These are phyloP conservation scores for Lentinula sp. DNA, from an alignment of 768 basidiomycete species.

Conservation along the genomic window DNA sequence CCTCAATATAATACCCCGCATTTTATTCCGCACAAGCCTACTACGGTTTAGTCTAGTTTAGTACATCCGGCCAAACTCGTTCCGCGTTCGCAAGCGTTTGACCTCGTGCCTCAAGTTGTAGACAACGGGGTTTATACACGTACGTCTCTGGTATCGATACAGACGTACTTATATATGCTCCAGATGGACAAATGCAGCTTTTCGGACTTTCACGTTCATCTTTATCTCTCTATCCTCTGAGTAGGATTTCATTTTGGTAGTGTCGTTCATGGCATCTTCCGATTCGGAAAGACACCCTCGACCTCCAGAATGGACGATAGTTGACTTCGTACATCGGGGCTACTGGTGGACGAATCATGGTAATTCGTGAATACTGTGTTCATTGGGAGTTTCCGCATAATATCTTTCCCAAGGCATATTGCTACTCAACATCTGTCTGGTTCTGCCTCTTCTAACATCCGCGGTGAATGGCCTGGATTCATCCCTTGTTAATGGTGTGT, in stretches of 20 bases:
- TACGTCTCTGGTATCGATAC: neutral
- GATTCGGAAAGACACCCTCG: constrained; percentile 11
- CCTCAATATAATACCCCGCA: neutral
- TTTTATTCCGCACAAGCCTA: neutral
- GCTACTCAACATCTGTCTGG: constrained; percentile 48
- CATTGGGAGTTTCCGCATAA: neutral
- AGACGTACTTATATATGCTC: neutral
- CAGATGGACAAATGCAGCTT: neutral
- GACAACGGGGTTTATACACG: neutral
- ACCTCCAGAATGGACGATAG: constrained; percentile 46
- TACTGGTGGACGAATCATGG: constrained; percentile 60
- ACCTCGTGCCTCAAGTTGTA: neutral
- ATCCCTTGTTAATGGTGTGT: constrained; percentile 51
- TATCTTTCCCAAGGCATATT: constrained; percentile 34
- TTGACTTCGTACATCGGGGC: constrained; percentile 53
- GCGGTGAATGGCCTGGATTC: constrained; percentile 64
- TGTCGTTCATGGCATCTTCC: neutral
- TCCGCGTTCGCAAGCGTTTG: neutral
- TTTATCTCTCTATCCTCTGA: neutral
- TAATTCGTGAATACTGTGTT: constrained; percentile 11
- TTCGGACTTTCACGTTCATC: neutral
- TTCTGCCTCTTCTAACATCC: constrained; percentile 61
- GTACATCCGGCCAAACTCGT: neutral
- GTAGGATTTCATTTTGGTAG: neutral
- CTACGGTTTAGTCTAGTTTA: neutral